Percentiles rank a stretch among this genome's conserved stretches.
Conservation (phyloP, 1,139 yeast species). For the Taphrina pruni region DNA sequence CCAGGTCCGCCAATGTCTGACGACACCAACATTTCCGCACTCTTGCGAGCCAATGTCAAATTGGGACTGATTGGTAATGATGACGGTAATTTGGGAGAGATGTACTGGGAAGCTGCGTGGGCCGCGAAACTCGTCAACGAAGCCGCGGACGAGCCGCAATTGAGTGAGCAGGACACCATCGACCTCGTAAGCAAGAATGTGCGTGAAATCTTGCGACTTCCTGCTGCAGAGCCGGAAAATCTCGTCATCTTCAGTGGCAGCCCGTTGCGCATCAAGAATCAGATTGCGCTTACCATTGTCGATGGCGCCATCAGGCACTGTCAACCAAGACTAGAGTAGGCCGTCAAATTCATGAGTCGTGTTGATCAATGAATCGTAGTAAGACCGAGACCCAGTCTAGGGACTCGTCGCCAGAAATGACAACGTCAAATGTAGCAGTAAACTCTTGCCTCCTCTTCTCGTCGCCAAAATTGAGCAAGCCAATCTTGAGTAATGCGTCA, state of each 20-base stretch:
- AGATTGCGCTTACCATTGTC: conserved; percentile 13
- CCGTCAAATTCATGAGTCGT: too few relatives aligned
- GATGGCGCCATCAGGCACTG: conserved; percentile 16
- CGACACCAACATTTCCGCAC: conserved; percentile 16
- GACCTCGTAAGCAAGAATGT: conserved; percentile 25
- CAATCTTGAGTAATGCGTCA: conserved; percentile 24
- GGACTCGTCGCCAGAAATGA: conserved; percentile 12
- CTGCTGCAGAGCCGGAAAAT: neutral
- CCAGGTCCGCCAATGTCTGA: conserved; percentile 32
- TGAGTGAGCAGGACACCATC: conserved; percentile 14
- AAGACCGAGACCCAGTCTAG: conserved; percentile 12
- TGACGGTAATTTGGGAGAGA: conserved; percentile 18
- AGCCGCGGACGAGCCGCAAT: neutral
- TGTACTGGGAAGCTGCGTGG: conserved; percentile 33
- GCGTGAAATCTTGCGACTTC: conserved; percentile 25
- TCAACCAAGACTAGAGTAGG: conserved; percentile 13
- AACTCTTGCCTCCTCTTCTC: conserved; percentile 22
- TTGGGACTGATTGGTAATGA: conserved; percentile 11
- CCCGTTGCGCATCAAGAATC: conserved; percentile 16
- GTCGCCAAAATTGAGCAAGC: conserved; percentile 35
- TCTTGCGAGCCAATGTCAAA: conserved; percentile 18
- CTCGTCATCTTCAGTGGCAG: conserved; percentile 23
- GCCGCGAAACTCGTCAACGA: conserved; percentile 29
- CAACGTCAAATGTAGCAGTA: conserved; percentile 23
- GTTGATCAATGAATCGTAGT: neutral